These are phyloP conservation scores for Nothopassalora personata DNA, from an alignment of 2,329 filamentous ascomycete species.

Conservation along the genomic window DNA sequence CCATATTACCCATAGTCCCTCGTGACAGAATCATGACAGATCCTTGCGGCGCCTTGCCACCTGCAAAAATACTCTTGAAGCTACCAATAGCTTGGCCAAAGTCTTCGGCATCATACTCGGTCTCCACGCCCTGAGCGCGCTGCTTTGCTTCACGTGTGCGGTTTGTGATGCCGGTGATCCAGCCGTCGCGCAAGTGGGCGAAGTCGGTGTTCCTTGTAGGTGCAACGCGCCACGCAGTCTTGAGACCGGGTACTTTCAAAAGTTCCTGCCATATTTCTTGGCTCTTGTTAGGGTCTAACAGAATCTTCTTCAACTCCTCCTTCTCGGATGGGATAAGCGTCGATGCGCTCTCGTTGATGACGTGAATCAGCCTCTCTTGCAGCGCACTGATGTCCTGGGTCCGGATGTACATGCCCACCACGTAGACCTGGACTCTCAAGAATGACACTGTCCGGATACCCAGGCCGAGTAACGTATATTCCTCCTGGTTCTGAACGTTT, in stretches of 20 bases:
- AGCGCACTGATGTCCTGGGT: conserved; percentile 75
- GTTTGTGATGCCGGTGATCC: conserved; percentile 76
- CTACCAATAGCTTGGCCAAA: conserved; percentile 71
- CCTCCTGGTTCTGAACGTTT: conserved; percentile 44
- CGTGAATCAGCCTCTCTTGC: conserved; percentile 69
- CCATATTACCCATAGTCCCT: conserved; percentile 59
- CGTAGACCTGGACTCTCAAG: conserved; percentile 84
- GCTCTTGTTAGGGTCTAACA: conserved; percentile 65
- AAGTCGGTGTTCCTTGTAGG: conserved; percentile 95
- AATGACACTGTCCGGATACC: conserved; percentile 89
- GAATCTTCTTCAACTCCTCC: conserved; percentile 60
- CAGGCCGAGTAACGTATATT: conserved; percentile 84
- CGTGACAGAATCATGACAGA: conserved; percentile 70
- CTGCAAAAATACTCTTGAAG: conserved; percentile 78
- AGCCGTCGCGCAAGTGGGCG: conserved; percentile 83
- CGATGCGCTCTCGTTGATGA: conserved; percentile 71
- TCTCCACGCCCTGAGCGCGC: conserved; percentile 29
- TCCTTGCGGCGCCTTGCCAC: conserved; percentile 70
- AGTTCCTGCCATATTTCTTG: conserved; percentile 70
- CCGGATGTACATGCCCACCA: conserved; percentile 87
- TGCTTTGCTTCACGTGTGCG: conserved; percentile 57
- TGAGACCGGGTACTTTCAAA: conserved; percentile 60
- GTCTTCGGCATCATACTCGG: conserved; percentile 61
- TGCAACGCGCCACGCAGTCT: conserved; percentile 75
- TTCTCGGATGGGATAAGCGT: conserved; percentile 80